Percentiles rank a stretch among this genome's conserved stretches.
Conservation (phyloP, 192 early-diverging fungal species). For the Rhizophlyctis rosea region DNA sequence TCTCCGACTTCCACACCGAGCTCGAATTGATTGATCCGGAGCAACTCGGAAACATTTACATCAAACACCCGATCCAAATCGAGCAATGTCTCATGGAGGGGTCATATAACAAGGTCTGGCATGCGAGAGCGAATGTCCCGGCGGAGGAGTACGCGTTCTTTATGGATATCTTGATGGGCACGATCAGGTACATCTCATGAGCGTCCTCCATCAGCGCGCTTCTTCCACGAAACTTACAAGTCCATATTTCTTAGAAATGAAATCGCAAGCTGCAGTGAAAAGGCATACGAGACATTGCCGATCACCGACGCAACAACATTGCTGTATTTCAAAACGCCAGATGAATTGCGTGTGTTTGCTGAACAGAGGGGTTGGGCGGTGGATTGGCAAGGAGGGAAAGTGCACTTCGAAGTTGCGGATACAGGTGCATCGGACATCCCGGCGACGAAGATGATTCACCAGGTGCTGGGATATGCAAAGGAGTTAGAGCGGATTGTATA, state of each 20-base stretch:
- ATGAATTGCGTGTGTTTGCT: constrained; percentile 86
- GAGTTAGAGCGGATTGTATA: constrained; percentile 92
- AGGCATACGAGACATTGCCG: constrained; percentile 83
- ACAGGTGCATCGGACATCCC: constrained; percentile 70
- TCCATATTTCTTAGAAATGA: constrained; percentile 65
- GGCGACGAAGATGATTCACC: constrained; percentile 76
- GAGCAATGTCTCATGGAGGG: constrained; percentile 99
- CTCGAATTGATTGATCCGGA: constrained; percentile 85
- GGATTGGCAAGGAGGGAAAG: constrained; percentile 72
- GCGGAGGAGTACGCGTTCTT: constrained; percentile 91
- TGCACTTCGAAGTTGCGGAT: constrained; percentile 68
- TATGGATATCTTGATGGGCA: constrained; percentile 89
- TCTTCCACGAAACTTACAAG: neutral
- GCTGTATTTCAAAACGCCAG: constrained; percentile 77
- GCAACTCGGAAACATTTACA: constrained; percentile 77
- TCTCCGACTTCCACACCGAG: constrained; percentile 99
- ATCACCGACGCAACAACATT: constrained; percentile 88
- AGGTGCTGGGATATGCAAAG: constrained; percentile 82
- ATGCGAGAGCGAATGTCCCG: constrained; percentile 81
- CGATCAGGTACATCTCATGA: constrained; percentile 66
- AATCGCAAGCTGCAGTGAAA: constrained; percentile 94
- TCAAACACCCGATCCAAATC: constrained; percentile 88
- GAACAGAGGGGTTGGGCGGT: constrained; percentile 78
- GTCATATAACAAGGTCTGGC: constrained; percentile 96
- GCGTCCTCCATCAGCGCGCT: neutral